A percentile compares a stretch with the other conserved stretches of the same genome.
Evolutionary conservation across 345 rosid genomes (phyloP).

Genomic region (Citrus mangshanensis): DNA sequence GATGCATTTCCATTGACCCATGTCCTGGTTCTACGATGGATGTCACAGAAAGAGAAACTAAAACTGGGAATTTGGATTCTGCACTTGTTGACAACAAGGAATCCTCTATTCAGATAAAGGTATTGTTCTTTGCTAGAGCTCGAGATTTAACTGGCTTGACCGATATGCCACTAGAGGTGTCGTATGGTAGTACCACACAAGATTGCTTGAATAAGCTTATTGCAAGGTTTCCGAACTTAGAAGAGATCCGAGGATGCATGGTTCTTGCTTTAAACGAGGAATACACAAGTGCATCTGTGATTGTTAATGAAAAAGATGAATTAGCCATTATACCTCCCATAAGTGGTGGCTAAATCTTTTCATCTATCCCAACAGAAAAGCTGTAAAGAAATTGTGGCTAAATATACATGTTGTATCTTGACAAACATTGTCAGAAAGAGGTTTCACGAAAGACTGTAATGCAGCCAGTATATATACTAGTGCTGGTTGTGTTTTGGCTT

Average conservation of each 20-base stretch:
- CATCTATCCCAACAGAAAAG: neutral
- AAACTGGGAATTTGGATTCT: constrained; percentile 3
- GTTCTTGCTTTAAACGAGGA: constrained; percentile 85
- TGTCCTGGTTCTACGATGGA: constrained; percentile 10
- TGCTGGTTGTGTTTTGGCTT: neutral
- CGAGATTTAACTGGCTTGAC: constrained; percentile 70
- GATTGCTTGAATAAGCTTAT: constrained; percentile 66
- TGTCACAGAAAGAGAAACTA: constrained; percentile 20
- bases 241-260: constrained; percentile 64
- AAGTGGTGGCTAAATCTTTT: constrained; percentile 69
- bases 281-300: constrained; percentile 47
- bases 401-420: neutral
- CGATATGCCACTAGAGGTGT: constrained; percentile 49
- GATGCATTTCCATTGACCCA: constrained; percentile 1
- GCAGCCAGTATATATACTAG: neutral
- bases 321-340: constrained; percentile 95
- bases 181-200: constrained; percentile 58
- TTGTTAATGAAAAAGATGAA: constrained; percentile 78
- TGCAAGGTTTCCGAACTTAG: constrained; percentile 55
- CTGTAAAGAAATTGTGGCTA: neutral
- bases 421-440: neutral
- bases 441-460: neutral
- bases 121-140: constrained; percentile 82
- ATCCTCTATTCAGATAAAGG: constrained; percentile 51
- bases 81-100: constrained; percentile 9